Evolutionary conservation across 257 asterid genomes (phyloP), one percentile per base, ranked within the genome.

Genomic region (Gardenia jasminoides): DNA sequence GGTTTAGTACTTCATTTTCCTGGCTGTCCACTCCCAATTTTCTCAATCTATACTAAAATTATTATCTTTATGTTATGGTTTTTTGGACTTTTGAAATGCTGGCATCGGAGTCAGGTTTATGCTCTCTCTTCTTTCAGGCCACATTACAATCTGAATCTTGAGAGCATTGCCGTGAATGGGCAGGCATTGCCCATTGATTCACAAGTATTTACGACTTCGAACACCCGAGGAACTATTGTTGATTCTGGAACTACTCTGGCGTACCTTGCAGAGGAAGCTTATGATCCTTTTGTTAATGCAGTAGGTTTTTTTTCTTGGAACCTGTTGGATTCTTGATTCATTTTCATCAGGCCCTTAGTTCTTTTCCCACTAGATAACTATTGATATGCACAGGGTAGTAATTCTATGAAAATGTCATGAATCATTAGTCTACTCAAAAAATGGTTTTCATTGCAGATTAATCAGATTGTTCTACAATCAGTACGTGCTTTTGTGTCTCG

Each of bases 231-330:
- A 80, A 96, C 98, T 13, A 93, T 96, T 84, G 85, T 96, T 54
- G 99, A 96, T 85, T 96, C 99, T 15, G 98, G 99, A 83, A 95
- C 99, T 62, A 95, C 99, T 15, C 84, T 95, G 85, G 97, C 98
- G 26, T 95, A 96, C 86, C 92, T 96, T 80, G 95, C 97, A 17
- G 96, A 91, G 79, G 97, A 86, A 78, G 98, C 97, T 62, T 96
- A 90, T 80, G 95, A 91, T 48, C 92, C 97, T 83, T 93, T 96
- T 46, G 79, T 93, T 68, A 83, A 83, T 70, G 94, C 97, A 26
- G 99, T 93, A 87, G 83, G 97, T 89, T 68, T 79, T 48, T 66
- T 65, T 48, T 28, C 2, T n/a, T 36, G 20, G 22, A 48, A 33
- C 58, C 66, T 31, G 72, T 70, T 20, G 56, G 16, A 30, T 66